Evolutionary conservation across 2,329 filamentous ascomycete genomes (phyloP).

Genomic region (Botrytis fabae): DNA sequence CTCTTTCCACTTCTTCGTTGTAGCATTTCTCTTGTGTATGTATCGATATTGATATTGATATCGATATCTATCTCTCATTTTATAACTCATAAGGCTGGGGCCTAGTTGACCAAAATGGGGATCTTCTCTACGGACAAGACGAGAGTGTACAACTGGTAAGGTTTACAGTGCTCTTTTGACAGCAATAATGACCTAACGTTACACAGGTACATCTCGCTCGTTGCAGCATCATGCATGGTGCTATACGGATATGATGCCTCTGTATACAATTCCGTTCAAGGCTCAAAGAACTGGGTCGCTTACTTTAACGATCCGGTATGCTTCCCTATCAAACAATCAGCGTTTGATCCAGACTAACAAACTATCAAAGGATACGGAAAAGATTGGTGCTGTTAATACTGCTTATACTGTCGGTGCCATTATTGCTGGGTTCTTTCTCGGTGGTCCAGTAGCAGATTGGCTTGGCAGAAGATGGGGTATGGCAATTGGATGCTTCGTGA

Average conservation of each 20-base stretch:
- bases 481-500: conserved; percentile 62
- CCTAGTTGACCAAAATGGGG: background rate
- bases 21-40: background rate
- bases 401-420: conserved; percentile 71
- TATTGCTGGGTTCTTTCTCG: conserved; percentile 66
- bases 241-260: conserved; percentile 74
- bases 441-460: conserved; percentile 60
- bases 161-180: background rate
- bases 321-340: background rate
- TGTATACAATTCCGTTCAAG: conserved; percentile 71
- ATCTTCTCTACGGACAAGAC: conserved; percentile 1
- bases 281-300: conserved; percentile 63
- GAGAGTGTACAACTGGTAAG: conserved; percentile 22
- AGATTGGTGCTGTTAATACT: conserved; percentile 62
- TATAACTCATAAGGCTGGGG: background rate
- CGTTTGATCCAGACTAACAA: background rate
- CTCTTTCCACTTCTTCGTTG: background rate
- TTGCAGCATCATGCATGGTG: conserved; percentile 71
- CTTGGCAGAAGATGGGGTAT: conserved; percentile 65
- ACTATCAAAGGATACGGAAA: conserved; percentile 40
- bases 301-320: conserved; percentile 54
- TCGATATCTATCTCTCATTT: background rate
- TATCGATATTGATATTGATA: background rate
- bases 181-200: background rate
- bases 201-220: conserved; percentile 65